Base-by-base conservation (phyloP, 768 basidiomycete genomes). In the Hygrocybe coccinea region DNA sequence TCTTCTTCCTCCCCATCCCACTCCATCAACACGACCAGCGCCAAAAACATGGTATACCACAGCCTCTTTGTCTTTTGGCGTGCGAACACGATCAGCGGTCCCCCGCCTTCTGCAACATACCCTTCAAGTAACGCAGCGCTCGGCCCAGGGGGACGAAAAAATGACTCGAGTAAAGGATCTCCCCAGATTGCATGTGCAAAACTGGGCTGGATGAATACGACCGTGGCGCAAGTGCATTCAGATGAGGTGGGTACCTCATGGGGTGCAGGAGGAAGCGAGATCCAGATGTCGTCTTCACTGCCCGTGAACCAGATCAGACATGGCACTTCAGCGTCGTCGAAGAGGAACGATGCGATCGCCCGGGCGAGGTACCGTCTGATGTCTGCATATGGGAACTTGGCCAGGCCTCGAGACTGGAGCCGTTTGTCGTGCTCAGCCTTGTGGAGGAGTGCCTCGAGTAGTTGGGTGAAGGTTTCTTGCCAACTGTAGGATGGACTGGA, bases 301-400 rank as follows among this genome's bases (percentile, higher is more conserved):
- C 80, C 81, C 2, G 84, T 82, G 58, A 85, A 76, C 78, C 83
- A 83, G 25, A 88, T 66, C 12, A 90, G 71, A 2, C 81, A 80
- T 5, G 88, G 87, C 5, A 82, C 83, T 52, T 87, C 84, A 52
- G 83, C 85, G 54, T 91, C 88, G 60, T 88, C 86, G 59, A 90
- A 91, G 12, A 91, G 74, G 65, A 82, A 89, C 49, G 77, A 83
- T 12, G 81, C 84, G 56, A 91, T 88, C 19, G 89, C 89, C 21
- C 86, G 84, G 21, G 79, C 80, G 39, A 88, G 78, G 60, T 71
- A 73, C 3, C 62, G 60, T 33, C 83, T 78, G 51, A 87, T 73
- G 24, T 75, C 70, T 21, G 64, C 59, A 50, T 77, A 75, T 12
- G 76, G 72, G 1, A 80, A 12, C 11, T 41, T 10, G 4, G 39